These are phyloP conservation scores for Endocarpon pusillum DNA, from an alignment of 495 filamentous ascomycete species.

Conservation along the genomic window DNA sequence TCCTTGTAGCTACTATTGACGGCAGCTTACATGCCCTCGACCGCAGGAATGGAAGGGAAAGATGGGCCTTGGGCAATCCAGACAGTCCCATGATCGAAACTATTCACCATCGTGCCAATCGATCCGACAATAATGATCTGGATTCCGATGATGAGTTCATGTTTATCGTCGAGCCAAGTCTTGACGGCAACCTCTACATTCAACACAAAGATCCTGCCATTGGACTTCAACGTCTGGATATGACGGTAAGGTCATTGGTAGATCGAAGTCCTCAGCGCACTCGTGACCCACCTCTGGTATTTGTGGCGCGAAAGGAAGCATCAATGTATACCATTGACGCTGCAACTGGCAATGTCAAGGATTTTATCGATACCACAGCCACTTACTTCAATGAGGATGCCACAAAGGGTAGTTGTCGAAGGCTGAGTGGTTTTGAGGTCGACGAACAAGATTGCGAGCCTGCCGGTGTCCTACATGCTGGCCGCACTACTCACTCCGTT, in stretches of 20 bases:
- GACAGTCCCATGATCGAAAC: conserved; percentile 82
- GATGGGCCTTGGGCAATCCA: conserved; percentile 64
- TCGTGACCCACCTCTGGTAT: conserved; percentile 51
- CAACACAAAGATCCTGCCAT: conserved; percentile 50
- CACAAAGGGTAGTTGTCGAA: conserved; percentile 40
- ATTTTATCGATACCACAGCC: conserved; percentile 41
- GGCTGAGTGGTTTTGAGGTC: conserved; percentile 40
- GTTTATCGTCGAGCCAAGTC: conserved; percentile 93
- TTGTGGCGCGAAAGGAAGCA: conserved; percentile 69
- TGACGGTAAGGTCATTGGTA: conserved; percentile 69
- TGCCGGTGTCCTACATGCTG: conserved; percentile 56
- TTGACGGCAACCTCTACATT: conserved; percentile 76
- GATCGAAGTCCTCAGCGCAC: conserved; percentile 49
- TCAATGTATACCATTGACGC: conserved; percentile 72
- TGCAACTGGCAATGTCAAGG: conserved; percentile 54
- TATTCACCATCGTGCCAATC: conserved; percentile 59
- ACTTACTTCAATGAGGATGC: conserved; percentile 31
- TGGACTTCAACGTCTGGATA: conserved; percentile 42
- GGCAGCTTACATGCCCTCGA: conserved; percentile 88
- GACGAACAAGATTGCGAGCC: conserved; percentile 59
- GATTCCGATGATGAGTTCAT: conserved; percentile 62
- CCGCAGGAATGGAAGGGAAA: conserved; percentile 62
- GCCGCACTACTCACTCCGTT: conserved; percentile 75
- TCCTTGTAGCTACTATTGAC: conserved; percentile 98
- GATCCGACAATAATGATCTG: conserved; percentile 33